phyloP scores from a whole-genome alignment of 2,329 filamentous ascomycete genomes.

The Karstenula rhodostoma region DNA sequence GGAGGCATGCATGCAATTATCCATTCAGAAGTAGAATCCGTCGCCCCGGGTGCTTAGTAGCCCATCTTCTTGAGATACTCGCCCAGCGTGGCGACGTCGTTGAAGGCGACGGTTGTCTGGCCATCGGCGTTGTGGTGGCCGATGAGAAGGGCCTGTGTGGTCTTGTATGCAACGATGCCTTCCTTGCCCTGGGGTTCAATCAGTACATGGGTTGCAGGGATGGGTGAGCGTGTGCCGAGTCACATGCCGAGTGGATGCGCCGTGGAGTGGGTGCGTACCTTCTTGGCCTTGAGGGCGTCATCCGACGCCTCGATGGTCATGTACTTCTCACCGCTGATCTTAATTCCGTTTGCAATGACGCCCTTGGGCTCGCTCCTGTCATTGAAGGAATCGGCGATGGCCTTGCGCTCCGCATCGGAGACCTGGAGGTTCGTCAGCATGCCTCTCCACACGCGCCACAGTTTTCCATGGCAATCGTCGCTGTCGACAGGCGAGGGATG shows the following conservation, averaged over 20 bases:
- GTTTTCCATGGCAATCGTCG: not conserved
- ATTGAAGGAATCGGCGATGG: constrained; percentile 61
- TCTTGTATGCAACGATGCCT: constrained; percentile 85
- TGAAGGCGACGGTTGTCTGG: constrained; percentile 77
- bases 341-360: constrained; percentile 75
- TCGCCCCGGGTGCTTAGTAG: constrained; percentile 65
- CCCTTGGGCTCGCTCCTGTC: constrained; percentile 68
- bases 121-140: constrained; percentile 81
- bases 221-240: constrained; percentile 10
- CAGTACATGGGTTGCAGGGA: constrained; percentile 11
- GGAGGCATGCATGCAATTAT: constrained; percentile 51
- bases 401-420: constrained; percentile 63
- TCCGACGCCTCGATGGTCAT: constrained; percentile 79
- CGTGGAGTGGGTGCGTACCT: constrained; percentile 63
- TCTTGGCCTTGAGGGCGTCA: constrained; percentile 82
- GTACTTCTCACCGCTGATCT: constrained; percentile 79
- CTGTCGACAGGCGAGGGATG: constrained; percentile 2
- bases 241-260: not conserved
- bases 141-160: constrained; percentile 86
- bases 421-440: constrained; percentile 49
- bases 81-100: constrained; percentile 81
- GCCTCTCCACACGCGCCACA: not conserved
- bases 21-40: constrained; percentile 41
- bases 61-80: constrained; percentile 83
- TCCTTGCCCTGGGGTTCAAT: constrained; percentile 69